Evolutionary conservation across 345 rosid species (phyloP).

Genomic region (Eucalyptus cloeziana): DNA sequence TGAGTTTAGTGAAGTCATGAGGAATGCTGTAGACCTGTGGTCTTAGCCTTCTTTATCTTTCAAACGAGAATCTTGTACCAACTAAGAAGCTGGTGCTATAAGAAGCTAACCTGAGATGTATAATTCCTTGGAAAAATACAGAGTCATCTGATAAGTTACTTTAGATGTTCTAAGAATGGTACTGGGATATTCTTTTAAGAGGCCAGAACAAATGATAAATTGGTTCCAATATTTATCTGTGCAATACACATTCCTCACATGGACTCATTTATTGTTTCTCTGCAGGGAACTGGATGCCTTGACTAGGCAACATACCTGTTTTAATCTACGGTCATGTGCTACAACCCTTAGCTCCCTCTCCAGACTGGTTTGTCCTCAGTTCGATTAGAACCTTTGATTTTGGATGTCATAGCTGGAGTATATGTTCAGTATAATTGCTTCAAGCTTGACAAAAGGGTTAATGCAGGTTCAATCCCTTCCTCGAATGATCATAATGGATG

Average conservation of each 20-base stretch:
- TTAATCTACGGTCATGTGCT: slow-evolving; percentile 82
- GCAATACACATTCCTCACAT: background rate
- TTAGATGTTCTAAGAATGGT: background rate
- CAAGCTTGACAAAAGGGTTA: slow-evolving; percentile 2
- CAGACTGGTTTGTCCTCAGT: slow-evolving; percentile 45
- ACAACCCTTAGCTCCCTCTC: slow-evolving; percentile 91
- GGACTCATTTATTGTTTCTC: background rate
- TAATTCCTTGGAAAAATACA: background rate
- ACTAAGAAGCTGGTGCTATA: background rate
- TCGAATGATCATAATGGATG: slow-evolving; percentile 92
- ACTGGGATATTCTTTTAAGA: background rate
- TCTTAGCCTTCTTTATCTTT: background rate
- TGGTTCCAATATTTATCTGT: background rate
- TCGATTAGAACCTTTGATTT: background rate
- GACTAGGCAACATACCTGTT: slow-evolving; percentile 70
- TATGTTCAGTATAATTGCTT: background rate
- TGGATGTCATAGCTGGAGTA: background rate
- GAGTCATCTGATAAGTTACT: background rate
- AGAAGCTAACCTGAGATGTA: background rate
- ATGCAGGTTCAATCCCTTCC: slow-evolving; percentile 92
- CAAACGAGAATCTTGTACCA: background rate
- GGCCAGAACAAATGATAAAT: background rate
- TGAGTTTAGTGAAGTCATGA: background rate
- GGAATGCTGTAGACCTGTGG: background rate
- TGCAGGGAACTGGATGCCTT: slow-evolving; percentile 87